phyloP scores from a whole-genome alignment of 1,284 basidiomycete genomes.

The Kwoniella shivajii region DNA sequence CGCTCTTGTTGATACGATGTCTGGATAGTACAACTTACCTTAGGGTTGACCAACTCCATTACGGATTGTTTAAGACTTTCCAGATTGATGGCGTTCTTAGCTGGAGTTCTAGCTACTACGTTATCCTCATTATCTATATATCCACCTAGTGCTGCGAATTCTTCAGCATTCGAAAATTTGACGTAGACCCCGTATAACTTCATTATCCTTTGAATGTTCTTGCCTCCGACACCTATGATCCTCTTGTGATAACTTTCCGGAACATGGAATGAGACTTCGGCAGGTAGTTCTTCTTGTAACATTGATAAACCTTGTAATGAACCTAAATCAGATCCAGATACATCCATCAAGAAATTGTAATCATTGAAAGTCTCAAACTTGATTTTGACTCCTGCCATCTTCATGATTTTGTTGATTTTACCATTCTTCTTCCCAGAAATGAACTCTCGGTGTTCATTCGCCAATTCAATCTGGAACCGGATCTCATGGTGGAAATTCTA shows the following conservation, averaged over 20 bases:
- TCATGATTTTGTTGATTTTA: slow-evolving; percentile 99
- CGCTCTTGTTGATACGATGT: neutral
- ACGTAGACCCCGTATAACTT: slow-evolving; percentile 99
- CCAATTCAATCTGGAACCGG: slow-evolving; percentile 96
- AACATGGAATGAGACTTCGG: slow-evolving; percentile 99
- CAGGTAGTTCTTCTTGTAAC: slow-evolving; percentile 93
- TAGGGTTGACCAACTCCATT: slow-evolving; percentile 96
- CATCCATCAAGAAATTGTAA: slow-evolving; percentile 97
- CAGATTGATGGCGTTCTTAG: slow-evolving; percentile 94
- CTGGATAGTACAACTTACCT: slow-evolving; percentile 60
- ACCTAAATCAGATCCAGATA: slow-evolving; percentile 76
- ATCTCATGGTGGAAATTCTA: slow-evolving; percentile 95
- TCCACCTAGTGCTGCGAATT: slow-evolving; percentile 91
- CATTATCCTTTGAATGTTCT: slow-evolving; percentile 99
- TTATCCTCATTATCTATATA: slow-evolving; percentile 99
- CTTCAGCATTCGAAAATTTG: slow-evolving; percentile 98
- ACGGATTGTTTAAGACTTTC: slow-evolving; percentile 95
- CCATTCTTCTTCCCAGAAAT: slow-evolving; percentile 98
- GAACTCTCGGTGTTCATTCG: slow-evolving; percentile 97
- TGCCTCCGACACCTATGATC: slow-evolving; percentile 97
- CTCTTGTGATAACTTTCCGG: slow-evolving; percentile 98
- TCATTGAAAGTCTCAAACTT: slow-evolving; percentile 99
- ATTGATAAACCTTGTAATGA: slow-evolving; percentile 86
- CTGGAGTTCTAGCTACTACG: slow-evolving; percentile 93
- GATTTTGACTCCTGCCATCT: slow-evolving; percentile 93